Evolutionary conservation across 129 eudicot species (phyloP), one percentile per base, ranked within the genome.

Genomic region (Pulicaria dysenterica): DNA sequence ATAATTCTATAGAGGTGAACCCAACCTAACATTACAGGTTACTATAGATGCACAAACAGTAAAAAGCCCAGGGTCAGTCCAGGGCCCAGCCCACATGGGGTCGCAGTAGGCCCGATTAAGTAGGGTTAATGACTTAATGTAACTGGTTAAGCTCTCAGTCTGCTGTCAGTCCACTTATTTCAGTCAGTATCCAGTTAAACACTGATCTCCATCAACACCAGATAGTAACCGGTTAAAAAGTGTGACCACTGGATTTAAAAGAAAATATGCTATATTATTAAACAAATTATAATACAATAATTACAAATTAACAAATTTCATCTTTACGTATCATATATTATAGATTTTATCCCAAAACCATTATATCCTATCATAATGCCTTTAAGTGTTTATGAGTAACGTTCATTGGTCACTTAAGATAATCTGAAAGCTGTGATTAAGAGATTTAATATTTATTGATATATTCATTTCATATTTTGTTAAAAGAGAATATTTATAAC

Each of bases 261-360:
- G 61, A 11, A 19, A 16, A 16, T 7, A 24, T 7, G 61, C n/a
- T n/a, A n/a, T 24, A 24, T 24, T 24, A 24, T 24, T 3, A 58
- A 13, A 58, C 43, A 58, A 58, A 34, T 3, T 58, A 34, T 14
- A 13, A 24, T 56, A 24, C 56, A 13, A 40, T 39, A 61, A 60
- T 34, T 44, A 44, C 70, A 9, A 48, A 8, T 49, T 13, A n/a
- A 6, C 49, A 50, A 9, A 34, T 67, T 36, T 38, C 49, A 24
- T 66, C n/a, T 50, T 38, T 38, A 36, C 10, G 34, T 67, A 48
- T 67, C 6, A 67, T 68, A 38, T 50, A 31, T 49, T 12, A 49
- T 7, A 40, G 55, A 67, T 67, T 14, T 67, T 48, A 36, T 47
- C 58, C 58, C 6, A 47, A 67, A 16, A 49, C 14, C 45, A 67